Conservation (phyloP, 2,329 filamentous ascomycete genomes). For the Nannizzia gypsea region DNA sequence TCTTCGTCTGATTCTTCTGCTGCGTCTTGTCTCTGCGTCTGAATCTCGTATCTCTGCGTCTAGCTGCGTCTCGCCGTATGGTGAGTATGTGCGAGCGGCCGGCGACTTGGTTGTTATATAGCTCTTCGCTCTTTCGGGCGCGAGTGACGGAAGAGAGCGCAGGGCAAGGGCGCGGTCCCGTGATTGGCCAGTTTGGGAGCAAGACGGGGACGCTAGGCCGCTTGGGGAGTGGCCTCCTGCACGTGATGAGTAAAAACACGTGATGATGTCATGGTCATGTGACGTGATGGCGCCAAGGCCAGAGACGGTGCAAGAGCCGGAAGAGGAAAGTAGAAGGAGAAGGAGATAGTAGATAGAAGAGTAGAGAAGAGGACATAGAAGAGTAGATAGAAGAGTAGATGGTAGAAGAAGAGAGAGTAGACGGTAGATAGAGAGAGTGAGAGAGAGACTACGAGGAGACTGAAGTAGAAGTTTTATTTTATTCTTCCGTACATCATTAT, state of each 20-base stretch:
- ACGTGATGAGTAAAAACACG: neutral
- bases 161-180: slow-evolving; percentile 10
- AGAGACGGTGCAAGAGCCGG: neutral
- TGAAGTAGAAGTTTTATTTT: neutral
- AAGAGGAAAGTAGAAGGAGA: neutral
- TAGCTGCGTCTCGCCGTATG: no score
- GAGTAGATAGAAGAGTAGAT: neutral
- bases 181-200: slow-evolving; percentile 29
- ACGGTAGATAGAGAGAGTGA: neutral
- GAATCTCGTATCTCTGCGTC: no score
- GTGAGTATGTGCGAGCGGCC: neutral
- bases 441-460: neutral
- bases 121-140: slow-evolving; percentile 1
- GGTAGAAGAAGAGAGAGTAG: neutral
- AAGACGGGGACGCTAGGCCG: slow-evolving; percentile 12
- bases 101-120: neutral
- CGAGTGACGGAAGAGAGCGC: neutral
- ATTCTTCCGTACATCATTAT: slow-evolving; percentile 11
- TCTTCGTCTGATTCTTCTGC: no score
- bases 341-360: neutral
- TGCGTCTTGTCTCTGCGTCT: no score
- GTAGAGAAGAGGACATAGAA: slow-evolving; percentile 1
- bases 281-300: neutral
- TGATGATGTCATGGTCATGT: neutral
- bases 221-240: neutral